Percentiles rank a stretch among this genome's conserved stretches.
These are phyloP conservation scores for Barnettozyma californica DNA, from an alignment of 805 yeast species.

Conservation along the genomic window DNA sequence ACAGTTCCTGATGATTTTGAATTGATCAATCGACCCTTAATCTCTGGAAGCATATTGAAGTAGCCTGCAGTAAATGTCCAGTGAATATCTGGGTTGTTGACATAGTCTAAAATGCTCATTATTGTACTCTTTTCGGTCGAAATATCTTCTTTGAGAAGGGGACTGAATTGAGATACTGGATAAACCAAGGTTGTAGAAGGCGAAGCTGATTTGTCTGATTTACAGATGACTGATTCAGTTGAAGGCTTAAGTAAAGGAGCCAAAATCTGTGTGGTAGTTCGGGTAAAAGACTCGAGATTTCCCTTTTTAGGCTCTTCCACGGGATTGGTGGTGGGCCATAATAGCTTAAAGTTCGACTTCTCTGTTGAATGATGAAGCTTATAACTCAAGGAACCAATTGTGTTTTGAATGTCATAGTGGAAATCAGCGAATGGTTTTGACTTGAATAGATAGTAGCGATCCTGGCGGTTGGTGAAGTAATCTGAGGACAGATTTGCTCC, in stretches of 20 bases:
- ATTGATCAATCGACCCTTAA: conserved; percentile 50
- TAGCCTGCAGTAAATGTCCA: conserved; percentile 97
- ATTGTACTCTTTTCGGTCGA: conserved; percentile 83
- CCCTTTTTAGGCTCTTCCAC: conserved; percentile 62
- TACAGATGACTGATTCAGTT: conserved; percentile 8
- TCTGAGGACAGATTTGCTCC: conserved; percentile 93
- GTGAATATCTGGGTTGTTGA: conserved; percentile 47
- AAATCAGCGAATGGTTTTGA: conserved; percentile 58
- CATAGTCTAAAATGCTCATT: conserved; percentile 50
- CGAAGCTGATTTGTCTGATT: background rate
- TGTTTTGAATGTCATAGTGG: conserved; percentile 63
- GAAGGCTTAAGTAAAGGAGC: conserved; percentile 46
- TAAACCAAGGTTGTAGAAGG: conserved; percentile 61
- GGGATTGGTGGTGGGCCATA: conserved; percentile 70
- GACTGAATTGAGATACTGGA: conserved; percentile 89
- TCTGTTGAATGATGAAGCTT: conserved; percentile 44
- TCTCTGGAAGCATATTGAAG: conserved; percentile 82
- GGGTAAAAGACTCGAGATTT: conserved; percentile 45
- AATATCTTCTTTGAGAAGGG: conserved; percentile 56
- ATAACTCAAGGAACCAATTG: conserved; percentile 69
- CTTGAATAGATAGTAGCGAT: conserved; percentile 75
- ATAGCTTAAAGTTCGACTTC: conserved; percentile 46
- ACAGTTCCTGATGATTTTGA: conserved; percentile 61
- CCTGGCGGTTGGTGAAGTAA: conserved; percentile 93
- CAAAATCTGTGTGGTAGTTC: conserved; percentile 51